Evolutionary conservation across 495 filamentous ascomycete genomes (phyloP).

Genomic region (Penicillium daleae): DNA sequence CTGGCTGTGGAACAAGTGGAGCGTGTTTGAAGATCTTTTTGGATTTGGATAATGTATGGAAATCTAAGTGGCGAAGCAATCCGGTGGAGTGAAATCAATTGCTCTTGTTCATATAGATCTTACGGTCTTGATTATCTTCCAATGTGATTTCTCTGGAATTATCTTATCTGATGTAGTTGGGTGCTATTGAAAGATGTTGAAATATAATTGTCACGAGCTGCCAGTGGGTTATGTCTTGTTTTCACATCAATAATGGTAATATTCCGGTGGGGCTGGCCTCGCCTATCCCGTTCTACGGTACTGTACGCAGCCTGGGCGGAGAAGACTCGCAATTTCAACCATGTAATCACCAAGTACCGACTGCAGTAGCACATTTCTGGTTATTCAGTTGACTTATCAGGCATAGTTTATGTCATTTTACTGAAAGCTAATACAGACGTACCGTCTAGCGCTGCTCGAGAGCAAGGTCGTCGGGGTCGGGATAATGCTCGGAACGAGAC

Average conservation of each 20-base stretch:
- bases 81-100: not conserved
- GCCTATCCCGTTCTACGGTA: no score
- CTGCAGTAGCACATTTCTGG: no score
- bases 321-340: no score
- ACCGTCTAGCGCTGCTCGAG: not conserved
- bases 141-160: no score
- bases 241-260: not conserved
- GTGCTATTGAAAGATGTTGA: no score
- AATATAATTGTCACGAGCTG: not conserved
- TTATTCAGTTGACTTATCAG: no score
- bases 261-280: not conserved
- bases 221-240: not conserved
- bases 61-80: not conserved
- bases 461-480: not conserved
- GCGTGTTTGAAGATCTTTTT: slow-evolving; percentile 10
- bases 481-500: not conserved
- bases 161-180: no score
- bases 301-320: no score
- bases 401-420: no score
- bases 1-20: slow-evolving; percentile 13
- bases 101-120: not conserved
- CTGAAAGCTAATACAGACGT: no score
- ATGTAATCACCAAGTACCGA: no score
- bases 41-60: not conserved
- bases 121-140: no score